Percentiles rank a stretch among this genome's conserved stretches.
Conservation (phyloP, 768 basidiomycete species). For the Russula foetens region DNA sequence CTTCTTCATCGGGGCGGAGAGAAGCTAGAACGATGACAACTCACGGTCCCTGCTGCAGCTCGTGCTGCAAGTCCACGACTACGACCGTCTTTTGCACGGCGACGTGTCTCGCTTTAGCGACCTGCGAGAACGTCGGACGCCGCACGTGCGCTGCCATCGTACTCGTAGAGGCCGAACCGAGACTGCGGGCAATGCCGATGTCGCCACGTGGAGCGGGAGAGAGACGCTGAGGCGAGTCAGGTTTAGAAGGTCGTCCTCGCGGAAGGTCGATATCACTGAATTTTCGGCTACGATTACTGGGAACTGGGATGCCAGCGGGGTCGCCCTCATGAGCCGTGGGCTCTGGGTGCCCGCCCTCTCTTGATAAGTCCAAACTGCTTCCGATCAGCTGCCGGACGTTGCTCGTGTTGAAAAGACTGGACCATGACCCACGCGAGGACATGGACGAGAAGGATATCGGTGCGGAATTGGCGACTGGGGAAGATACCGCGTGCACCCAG, state of each 20-base stretch:
- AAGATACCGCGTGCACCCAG: slow-evolving; percentile 43
- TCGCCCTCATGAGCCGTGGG: slow-evolving; percentile 19
- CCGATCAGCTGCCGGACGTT: slow-evolving; percentile 62
- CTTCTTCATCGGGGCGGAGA: neutral
- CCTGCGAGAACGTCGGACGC: slow-evolving; percentile 37
- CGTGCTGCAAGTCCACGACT: slow-evolving; percentile 22
- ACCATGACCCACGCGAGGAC: slow-evolving; percentile 75
- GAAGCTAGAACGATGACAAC: neutral
- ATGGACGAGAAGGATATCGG: slow-evolving; percentile 41
- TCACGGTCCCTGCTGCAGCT: slow-evolving; percentile 13
- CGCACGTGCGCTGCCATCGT: slow-evolving; percentile 16
- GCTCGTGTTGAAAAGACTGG: slow-evolving; percentile 62
- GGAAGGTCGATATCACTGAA: slow-evolving; percentile 5
- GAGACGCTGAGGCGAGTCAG: slow-evolving; percentile 3
- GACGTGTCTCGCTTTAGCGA: slow-evolving; percentile 26
- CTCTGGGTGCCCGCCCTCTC: slow-evolving; percentile 29
- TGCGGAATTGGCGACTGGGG: slow-evolving; percentile 34
- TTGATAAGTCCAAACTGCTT: slow-evolving; percentile 44
- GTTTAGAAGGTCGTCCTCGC: neutral
- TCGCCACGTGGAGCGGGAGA: slow-evolving; percentile 36
- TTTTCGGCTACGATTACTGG: slow-evolving; percentile 16
- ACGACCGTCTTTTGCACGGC: slow-evolving; percentile 35
- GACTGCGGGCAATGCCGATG: slow-evolving; percentile 17
- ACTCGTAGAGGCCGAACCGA: slow-evolving; percentile 2
- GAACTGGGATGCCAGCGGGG: slow-evolving; percentile 27